phyloP scores from a whole-genome alignment of 345 rosid genomes.

The Eucalyptus sp. region DNA sequence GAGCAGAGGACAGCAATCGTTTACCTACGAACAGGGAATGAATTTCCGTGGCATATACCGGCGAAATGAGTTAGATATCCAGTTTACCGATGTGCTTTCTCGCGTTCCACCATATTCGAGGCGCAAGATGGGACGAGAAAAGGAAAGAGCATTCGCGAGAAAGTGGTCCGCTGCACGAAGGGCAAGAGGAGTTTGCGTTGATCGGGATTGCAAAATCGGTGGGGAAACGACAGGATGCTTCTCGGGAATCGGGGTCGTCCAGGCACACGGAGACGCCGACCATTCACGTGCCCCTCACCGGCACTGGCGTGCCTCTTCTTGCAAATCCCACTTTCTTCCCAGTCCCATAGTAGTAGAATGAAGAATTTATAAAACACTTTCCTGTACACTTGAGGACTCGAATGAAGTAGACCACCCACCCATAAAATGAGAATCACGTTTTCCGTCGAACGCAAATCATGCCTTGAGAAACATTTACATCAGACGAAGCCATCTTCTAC shows the following conservation, averaged over 20 bases:
- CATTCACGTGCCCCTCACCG: not conserved
- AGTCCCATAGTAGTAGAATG: not conserved
- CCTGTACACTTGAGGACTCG: not conserved
- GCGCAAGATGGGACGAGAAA: not conserved
- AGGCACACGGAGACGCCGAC: not conserved
- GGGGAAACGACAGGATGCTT: not conserved
- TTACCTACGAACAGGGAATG: not conserved
- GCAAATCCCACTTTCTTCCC: not conserved
- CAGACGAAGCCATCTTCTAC: not conserved
- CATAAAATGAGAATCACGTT: not conserved
- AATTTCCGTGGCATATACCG: not conserved
- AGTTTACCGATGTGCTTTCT: not conserved
- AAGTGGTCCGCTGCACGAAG: not conserved
- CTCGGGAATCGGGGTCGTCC: not conserved
- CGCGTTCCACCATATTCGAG: not conserved
- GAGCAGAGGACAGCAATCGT: not conserved
- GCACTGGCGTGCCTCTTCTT: not conserved
- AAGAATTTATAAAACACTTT: not conserved
- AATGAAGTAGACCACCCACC: not conserved
- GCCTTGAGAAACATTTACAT: not conserved
- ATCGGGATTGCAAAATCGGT: not conserved
- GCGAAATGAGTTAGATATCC: not conserved
- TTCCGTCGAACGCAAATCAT: not conserved
- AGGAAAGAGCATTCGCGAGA: not conserved
- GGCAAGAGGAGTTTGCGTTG: not conserved